Conservation (phyloP, 2,329 filamentous ascomycete genomes). For the Ramichloridium luteum region DNA sequence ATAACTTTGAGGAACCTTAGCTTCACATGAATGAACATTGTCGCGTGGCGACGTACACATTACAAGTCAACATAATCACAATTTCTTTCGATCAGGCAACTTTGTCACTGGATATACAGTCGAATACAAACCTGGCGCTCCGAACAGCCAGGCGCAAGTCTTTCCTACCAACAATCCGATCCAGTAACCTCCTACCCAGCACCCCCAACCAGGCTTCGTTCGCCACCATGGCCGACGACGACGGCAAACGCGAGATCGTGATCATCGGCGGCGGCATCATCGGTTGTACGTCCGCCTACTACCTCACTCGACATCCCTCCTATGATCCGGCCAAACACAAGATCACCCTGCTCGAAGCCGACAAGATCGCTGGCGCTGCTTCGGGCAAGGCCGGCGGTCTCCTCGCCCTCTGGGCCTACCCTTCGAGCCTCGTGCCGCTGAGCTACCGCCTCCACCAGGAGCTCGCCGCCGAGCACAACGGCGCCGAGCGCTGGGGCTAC, state of each 20-base stretch:
- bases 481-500: conserved; percentile 75
- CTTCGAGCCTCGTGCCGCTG: conserved; percentile 67
- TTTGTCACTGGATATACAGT: too few species aligned
- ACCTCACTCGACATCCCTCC: conserved; percentile 69
- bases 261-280: conserved; percentile 72
- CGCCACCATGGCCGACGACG: conserved; percentile 19
- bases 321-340: conserved; percentile 64
- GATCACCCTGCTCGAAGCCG: conserved; percentile 79
- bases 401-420: conserved; percentile 85
- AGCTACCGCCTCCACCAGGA: conserved; percentile 75
- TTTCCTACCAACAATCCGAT: too few species aligned
- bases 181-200: too few species aligned
- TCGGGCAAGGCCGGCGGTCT: conserved; percentile 92
- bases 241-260: conserved; percentile 23
- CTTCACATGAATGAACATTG: too few species aligned
- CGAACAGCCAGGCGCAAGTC: too few species aligned
- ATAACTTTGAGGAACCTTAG: too few species aligned
- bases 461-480: conserved; percentile 71
- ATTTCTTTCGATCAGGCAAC: too few species aligned
- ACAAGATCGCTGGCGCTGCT: conserved; percentile 73
- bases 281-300: conserved; percentile 84
- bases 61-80: too few species aligned
- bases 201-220: too few species aligned
- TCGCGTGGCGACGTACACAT: too few species aligned
- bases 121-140: too few species aligned